Evolutionary conservation across 176 grass and related monocot genomes (phyloP).

Genomic region (Musa beccarii): DNA sequence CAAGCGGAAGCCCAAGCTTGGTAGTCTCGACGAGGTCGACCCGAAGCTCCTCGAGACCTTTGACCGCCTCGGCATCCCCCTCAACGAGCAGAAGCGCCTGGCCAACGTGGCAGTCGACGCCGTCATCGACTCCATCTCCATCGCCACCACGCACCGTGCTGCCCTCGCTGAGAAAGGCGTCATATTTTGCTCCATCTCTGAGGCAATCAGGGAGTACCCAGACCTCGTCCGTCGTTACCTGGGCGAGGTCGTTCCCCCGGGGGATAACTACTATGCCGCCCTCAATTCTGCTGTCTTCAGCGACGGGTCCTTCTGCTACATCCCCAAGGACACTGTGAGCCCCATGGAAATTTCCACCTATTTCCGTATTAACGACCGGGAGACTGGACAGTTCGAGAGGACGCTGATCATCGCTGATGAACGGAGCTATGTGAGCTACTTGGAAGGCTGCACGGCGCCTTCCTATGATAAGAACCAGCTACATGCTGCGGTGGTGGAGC

Average conservation of each 20-base stretch:
- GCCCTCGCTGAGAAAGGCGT: constrained; percentile 77
- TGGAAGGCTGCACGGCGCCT: constrained; percentile 88
- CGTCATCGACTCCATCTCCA: constrained; percentile 88
- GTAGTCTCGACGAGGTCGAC: constrained; percentile 77
- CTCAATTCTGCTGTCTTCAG: constrained; percentile 94
- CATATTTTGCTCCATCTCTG: constrained; percentile 97
- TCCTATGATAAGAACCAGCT: constrained; percentile 80
- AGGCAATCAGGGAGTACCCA: constrained; percentile 85
- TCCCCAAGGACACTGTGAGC: constrained; percentile 82
- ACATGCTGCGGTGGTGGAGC: constrained; percentile 84
- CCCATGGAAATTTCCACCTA: constrained; percentile 98
- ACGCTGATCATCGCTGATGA: constrained; percentile 83
- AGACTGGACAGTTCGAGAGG: constrained; percentile 88
- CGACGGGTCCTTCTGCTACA: constrained; percentile 94
- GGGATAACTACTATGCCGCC: constrained; percentile 86
- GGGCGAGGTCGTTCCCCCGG: constrained; percentile 54
- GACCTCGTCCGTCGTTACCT: constrained; percentile 62
- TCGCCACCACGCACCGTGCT: constrained; percentile 74
- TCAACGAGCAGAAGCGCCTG: constrained; percentile 89
- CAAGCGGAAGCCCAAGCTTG: constrained; percentile 84
- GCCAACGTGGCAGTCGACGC: constrained; percentile 90
- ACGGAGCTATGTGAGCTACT: constrained; percentile 75
- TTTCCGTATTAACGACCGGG: constrained; percentile 83
- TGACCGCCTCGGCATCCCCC: constrained; percentile 78
- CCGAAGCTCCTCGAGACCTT: constrained; percentile 73